Percentiles rank a stretch among this genome's conserved stretches.
Evolutionary conservation across 768 basidiomycete genomes (phyloP).

Genomic region (Hygrophorus pudorinus): DNA sequence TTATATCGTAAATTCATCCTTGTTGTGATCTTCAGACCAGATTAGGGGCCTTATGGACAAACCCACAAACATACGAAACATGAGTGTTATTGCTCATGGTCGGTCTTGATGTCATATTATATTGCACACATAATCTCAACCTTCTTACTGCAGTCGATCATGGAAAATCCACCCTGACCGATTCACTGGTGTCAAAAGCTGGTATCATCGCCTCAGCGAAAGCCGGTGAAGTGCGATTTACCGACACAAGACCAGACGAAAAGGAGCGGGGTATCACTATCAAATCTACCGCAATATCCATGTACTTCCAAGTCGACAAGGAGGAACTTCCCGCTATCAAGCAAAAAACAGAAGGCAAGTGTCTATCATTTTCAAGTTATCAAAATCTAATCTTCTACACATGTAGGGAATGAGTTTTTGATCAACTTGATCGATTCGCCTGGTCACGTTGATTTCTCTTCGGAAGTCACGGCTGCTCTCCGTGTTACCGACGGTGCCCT

Average conservation of each 20-base stretch:
- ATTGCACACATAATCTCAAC: slow-evolving; percentile 6
- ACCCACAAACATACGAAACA: slow-evolving; percentile 90
- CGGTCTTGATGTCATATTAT: slow-evolving; percentile 18
- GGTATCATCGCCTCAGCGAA: slow-evolving; percentile 95
- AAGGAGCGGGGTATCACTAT: slow-evolving; percentile 99
- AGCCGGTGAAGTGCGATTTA: slow-evolving; percentile 95
- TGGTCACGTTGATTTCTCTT: slow-evolving; percentile 99
- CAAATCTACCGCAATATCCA: slow-evolving; percentile 99
- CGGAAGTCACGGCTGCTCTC: slow-evolving; percentile 98
- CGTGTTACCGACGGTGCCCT: slow-evolving; percentile 99
- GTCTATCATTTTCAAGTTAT: background rate
- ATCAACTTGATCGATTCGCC: slow-evolving; percentile 99
- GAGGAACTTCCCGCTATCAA: slow-evolving; percentile 79
- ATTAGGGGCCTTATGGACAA: slow-evolving; percentile 82
- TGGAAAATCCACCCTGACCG: slow-evolving; percentile 99
- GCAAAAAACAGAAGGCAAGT: slow-evolving; percentile 87
- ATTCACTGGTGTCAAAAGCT: slow-evolving; percentile 97
- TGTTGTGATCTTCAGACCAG: slow-evolving; percentile 47
- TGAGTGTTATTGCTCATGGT: slow-evolving; percentile 93
- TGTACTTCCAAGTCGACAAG: slow-evolving; percentile 96
- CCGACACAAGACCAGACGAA: slow-evolving; percentile 95
- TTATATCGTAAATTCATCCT: slow-evolving; percentile 4
- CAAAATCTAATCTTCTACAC: background rate
- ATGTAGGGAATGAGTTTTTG: slow-evolving; percentile 84
- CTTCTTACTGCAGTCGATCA: slow-evolving; percentile 74